Conservation (phyloP, 805 yeast genomes). For the Candida verbasci region DNA sequence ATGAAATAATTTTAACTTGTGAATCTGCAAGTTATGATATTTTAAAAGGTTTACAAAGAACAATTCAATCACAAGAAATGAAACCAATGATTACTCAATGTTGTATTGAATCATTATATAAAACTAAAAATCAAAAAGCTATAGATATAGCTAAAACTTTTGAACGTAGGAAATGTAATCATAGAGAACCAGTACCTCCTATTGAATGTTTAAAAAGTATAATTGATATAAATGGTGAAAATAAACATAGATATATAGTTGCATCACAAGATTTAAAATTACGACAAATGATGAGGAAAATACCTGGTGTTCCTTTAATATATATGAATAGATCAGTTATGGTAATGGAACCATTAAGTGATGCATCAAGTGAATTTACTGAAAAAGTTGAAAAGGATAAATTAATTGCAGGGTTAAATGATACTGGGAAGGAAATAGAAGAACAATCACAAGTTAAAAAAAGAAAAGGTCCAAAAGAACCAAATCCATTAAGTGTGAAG, state of each 20-base stretch:
- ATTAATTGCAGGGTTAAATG: slow-evolving; percentile 75
- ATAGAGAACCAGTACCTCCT: slow-evolving; percentile 60
- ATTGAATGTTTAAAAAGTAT: slow-evolving; percentile 72
- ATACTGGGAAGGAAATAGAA: slow-evolving; percentile 30
- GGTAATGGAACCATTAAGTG: slow-evolving; percentile 92
- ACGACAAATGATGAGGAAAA: slow-evolving; percentile 61
- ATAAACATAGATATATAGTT: slow-evolving; percentile 87
- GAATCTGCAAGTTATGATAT: slow-evolving; percentile 69
- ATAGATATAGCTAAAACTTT: slow-evolving; percentile 75
- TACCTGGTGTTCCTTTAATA: slow-evolving; percentile 88
- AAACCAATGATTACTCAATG: slow-evolving; percentile 95
- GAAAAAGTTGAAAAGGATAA: slow-evolving; percentile 59
- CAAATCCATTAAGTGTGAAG: slow-evolving; percentile 88
- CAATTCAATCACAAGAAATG: slow-evolving; percentile 71
- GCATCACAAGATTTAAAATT: slow-evolving; percentile 76
- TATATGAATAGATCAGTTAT: slow-evolving; percentile 88
- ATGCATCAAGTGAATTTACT: slow-evolving; percentile 47
- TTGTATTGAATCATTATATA: slow-evolving; percentile 82
- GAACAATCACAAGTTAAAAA: slow-evolving; percentile 32
- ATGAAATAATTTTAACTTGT: slow-evolving; percentile 65
- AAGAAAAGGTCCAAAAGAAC: slow-evolving; percentile 71
- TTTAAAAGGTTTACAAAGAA: slow-evolving; percentile 73
- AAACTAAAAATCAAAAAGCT: slow-evolving; percentile 65
- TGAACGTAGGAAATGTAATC: slow-evolving; percentile 93
- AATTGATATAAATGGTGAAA: slow-evolving; percentile 65